A percentile compares a stretch with the other conserved stretches of the same genome.
Conservation (phyloP, 805 yeast species). For the Yarrowia porcina region DNA sequence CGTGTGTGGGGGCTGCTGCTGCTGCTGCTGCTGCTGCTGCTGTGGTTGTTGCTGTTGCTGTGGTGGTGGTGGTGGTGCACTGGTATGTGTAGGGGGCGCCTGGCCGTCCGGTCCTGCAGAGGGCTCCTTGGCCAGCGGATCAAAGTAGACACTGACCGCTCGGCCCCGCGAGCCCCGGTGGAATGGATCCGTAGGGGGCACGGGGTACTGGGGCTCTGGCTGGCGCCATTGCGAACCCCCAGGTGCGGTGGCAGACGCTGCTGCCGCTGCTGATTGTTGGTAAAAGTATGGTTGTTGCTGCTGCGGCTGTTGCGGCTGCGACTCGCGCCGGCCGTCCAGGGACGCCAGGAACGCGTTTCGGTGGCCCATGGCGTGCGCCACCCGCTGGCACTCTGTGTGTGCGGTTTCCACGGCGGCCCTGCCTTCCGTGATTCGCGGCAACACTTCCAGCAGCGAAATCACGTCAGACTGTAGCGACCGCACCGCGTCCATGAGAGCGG, state of each 20-base stretch:
- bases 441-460: background rate
- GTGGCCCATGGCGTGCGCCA: conserved; percentile 17
- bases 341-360: conserved; percentile 11
- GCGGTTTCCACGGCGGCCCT: conserved; percentile 7
- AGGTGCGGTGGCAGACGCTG: conserved; percentile 6
- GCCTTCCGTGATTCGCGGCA: conserved; percentile 17
- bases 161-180: conserved; percentile 22
- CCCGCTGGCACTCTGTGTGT: conserved; percentile 18
- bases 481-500: conserved; percentile 1
- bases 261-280: conserved; percentile 21
- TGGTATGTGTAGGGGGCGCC: background rate
- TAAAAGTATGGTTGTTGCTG: conserved; percentile 23
- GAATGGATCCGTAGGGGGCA: conserved; percentile 17
- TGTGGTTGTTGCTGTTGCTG: background rate
- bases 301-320: conserved; percentile 24
- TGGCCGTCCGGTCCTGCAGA: conserved; percentile 26
- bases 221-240: conserved; percentile 11
- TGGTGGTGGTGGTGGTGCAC: conserved; percentile 8
- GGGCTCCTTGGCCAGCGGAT: conserved; percentile 23
- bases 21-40: conserved; percentile 4
- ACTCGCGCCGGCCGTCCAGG: conserved; percentile 14
- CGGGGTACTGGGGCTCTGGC: conserved; percentile 22
- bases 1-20: background rate
- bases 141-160: conserved; percentile 11
- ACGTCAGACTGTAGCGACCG: conserved; percentile 5